Conservation (phyloP, 495 filamentous ascomycete genomes). For the Talaromyces borbonicus region DNA sequence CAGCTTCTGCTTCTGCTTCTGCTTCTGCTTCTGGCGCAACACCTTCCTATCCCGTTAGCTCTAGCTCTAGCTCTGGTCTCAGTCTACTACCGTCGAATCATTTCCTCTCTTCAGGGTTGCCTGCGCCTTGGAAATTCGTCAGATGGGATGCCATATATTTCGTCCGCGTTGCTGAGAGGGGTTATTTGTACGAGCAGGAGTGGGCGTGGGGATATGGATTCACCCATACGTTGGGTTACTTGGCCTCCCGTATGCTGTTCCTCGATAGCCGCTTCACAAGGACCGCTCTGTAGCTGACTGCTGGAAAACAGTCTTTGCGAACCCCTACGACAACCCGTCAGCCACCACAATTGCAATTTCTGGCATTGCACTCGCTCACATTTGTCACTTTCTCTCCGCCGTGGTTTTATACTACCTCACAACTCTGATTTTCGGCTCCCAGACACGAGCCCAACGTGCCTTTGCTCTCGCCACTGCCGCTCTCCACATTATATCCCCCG, state of each 20-base stretch:
- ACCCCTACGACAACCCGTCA: conserved; percentile 12
- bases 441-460: conserved; percentile 18
- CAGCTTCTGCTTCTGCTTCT: conserved; percentile 9
- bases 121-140: conserved; percentile 51
- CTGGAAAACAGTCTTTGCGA: conserved; percentile 16
- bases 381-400: conserved; percentile 66
- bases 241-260: conserved; percentile 36
- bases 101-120: conserved; percentile 17
- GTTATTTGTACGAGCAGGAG: conserved; percentile 86
- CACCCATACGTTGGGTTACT: conserved; percentile 37
- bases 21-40: neutral
- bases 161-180: conserved; percentile 52
- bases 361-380: conserved; percentile 55
- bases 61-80: no score
- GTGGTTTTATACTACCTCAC: conserved; percentile 55
- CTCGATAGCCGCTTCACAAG: no score
- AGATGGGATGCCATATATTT: conserved; percentile 96
- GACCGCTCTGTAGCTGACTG: no score
- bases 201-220: conserved; percentile 84
- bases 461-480: conserved; percentile 57
- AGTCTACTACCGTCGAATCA: no score
- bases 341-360: conserved; percentile 28
- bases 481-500: conserved; percentile 77
- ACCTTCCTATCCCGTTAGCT: no score
- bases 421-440: conserved; percentile 24